Evolutionary conservation across 164 flowering plant genomes (phyloP).

Genomic region (Echeveria elegans): DNA sequence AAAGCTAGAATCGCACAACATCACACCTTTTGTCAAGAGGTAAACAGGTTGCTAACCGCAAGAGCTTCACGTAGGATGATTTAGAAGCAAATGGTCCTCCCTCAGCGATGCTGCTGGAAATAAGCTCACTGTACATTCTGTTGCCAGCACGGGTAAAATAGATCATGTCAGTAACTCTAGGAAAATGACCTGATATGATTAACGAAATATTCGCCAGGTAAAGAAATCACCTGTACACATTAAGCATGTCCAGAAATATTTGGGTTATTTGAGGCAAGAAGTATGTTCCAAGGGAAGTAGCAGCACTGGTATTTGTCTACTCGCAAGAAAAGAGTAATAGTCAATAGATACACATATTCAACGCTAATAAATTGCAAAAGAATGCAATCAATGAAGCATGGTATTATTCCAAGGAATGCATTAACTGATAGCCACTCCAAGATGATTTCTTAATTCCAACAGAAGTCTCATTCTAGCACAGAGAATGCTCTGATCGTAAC

Average conservation of each 20-base stretch:
- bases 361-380: too few species aligned
- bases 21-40: not conserved
- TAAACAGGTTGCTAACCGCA: constrained; percentile 38
- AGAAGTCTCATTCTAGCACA: too few species aligned
- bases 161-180: not conserved
- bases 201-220: not conserved
- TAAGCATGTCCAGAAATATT: constrained; percentile 97
- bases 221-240: constrained; percentile 69
- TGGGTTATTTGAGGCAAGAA: constrained; percentile 77
- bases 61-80: constrained; percentile 81
- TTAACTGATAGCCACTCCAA: too few species aligned
- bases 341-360: not conserved
- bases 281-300: constrained; percentile 80
- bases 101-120: constrained; percentile 79
- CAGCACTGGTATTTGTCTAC: constrained; percentile 97
- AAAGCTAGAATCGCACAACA: not conserved
- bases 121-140: constrained; percentile 99
- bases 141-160: constrained; percentile 12
- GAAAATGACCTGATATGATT: not conserved
- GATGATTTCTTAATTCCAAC: too few species aligned
- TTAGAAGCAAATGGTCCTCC: constrained; percentile 94
- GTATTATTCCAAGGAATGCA: too few species aligned
- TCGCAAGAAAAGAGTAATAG: not conserved
- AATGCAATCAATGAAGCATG: too few species aligned
- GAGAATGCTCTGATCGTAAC: too few species aligned